Evolutionary conservation across 352 stramenopile species (phyloP), one percentile per base, ranked within the genome.

Genomic region (Peronospora belbahrii): DNA sequence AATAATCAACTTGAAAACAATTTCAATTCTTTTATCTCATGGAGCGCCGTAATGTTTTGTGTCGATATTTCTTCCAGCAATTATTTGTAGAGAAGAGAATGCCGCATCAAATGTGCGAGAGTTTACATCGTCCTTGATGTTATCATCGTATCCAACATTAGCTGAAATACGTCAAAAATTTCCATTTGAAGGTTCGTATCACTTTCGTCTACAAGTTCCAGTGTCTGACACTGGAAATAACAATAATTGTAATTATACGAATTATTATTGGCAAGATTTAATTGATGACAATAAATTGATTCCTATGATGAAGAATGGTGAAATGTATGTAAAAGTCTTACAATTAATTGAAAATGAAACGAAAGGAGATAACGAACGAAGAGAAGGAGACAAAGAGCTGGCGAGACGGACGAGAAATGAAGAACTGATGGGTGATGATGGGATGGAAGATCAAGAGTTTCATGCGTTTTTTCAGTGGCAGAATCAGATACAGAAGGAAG

Each of bases 61-160:
- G 79, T 41, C 76, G 70, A 48, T 90, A 90, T 59, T 90, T 90
- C 48, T 88, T 91, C 67, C 79, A 88, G 60, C 54, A 74, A 35
- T 86, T 74, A 62, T 52, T 82, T 58, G 65, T 65, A 10, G 78
- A 90, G 44, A 67, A 61, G 4, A 62, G 69, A 15, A 50, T 53
- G 25, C 28, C 44, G 9, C 57, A 37, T 9, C 48, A n/a, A n/a
- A n/a, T n/a, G n/a, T 69, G n/a, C 70, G 83, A 39, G 65, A 74
- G 32, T 66, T 67, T 36, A 64, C 59, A 38, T 88, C 75, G 1
- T 75, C 73, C 9, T 35, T 91, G 14, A 43, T 92, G 46, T 64
- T 94, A n/a, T 88, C 76, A 0, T 48, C 58, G 10, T 51, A 61
- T 15, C 75, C 80, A 6, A 90, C 77, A 33, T 61, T 91, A 13